Conservation (phyloP, 768 basidiomycete genomes). For the Rossbeevera mucosa region DNA sequence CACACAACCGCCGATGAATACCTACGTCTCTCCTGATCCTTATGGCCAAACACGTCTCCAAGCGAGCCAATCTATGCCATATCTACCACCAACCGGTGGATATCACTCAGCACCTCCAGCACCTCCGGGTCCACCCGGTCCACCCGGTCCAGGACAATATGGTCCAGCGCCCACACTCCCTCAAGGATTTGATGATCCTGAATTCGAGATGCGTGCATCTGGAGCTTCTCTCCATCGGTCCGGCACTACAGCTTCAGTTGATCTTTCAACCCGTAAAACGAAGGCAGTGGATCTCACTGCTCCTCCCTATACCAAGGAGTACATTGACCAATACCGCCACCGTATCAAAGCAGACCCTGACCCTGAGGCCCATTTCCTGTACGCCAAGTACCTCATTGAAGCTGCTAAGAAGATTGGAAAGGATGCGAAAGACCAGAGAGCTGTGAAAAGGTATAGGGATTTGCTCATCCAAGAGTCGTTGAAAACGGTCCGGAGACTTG, state of each 20-base stretch:
- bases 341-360: constrained; percentile 98
- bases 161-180: constrained; percentile 26
- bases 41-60: constrained; percentile 24
- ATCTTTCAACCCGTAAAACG: constrained; percentile 57
- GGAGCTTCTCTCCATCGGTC: constrained; percentile 50
- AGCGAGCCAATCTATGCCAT: constrained; percentile 28
- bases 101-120: constrained; percentile 18
- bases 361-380: constrained; percentile 95
- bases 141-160: constrained; percentile 13
- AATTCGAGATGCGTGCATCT: constrained; percentile 49
- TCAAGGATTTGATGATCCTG: constrained; percentile 36
- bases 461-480: constrained; percentile 81
- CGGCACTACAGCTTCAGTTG: constrained; percentile 52
- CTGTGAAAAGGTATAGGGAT: constrained; percentile 89
- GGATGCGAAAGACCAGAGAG: constrained; percentile 69
- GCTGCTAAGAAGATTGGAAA: constrained; percentile 89
- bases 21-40: constrained; percentile 20
- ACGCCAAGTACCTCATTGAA: constrained; percentile 98
- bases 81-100: constrained; percentile 29
- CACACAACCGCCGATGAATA: constrained; percentile 14
- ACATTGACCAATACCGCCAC: constrained; percentile 95
- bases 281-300: constrained; percentile 80
- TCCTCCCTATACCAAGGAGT: constrained; percentile 91
- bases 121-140: constrained; percentile 13
- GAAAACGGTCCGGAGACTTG: constrained; percentile 88